Evolutionary conservation across 1,284 basidiomycete genomes (phyloP), one percentile per base, ranked within the genome.

Genomic region (Ustilago hordei): DNA sequence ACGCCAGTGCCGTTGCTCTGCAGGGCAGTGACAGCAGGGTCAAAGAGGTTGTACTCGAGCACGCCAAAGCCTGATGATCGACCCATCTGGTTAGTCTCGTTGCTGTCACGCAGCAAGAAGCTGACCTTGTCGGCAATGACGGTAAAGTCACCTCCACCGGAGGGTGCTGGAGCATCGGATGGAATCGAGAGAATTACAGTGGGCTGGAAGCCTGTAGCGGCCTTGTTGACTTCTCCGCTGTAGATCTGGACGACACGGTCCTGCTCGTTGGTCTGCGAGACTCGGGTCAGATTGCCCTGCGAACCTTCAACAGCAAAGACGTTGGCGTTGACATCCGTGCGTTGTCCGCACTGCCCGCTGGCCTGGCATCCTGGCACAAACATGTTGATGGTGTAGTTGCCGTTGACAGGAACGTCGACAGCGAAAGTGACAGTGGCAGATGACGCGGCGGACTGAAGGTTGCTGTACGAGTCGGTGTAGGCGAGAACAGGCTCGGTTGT

Each of bases 401-500:
- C 97, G 2, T 93, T 90, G 19, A 93, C 92, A 0, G 93, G 93
- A 28, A 98, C 92, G 82, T 94, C 95, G 0, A 95, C 94, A 86
- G 91, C 90, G 91, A 94, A 98, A 0, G 93, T 95, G 82, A 97
- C 91, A 45, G 75, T 79, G 50, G 90, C 91, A 12, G 67, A 69
- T 11, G 94, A 93, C 17, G 90, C 89, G 48, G 89, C 86, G 0
- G 90, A 84, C 4, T 90, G 70, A 38, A 91, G 83, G 3, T 91
- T 92, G 23, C 90, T 91, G 48, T 92, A 91, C 48, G 89, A 84
- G 23, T 95, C 90, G 0, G 88, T 88, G 13, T 94, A 89, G 34
- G 91, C 89, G 23, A 95, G 89, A 55, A 95, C 91, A 1, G 89
- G 89, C 77, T 94, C 91, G 0, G 89, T 89, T 6, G 95, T 97